Evolutionary conservation across 805 yeast species (phyloP).

Genomic region (Ogataea ganodermae): DNA sequence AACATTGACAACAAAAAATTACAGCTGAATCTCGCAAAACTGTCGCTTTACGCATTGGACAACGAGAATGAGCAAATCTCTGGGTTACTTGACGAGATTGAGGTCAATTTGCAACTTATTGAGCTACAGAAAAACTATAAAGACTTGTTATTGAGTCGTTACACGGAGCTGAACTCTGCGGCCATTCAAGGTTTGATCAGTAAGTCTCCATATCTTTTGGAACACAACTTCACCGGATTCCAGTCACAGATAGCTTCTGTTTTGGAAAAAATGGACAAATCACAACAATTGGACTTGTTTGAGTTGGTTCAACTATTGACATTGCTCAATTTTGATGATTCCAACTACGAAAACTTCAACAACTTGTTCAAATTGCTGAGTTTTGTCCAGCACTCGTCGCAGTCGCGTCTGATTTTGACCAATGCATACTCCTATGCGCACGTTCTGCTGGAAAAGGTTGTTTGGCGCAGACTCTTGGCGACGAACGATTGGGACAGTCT

Average conservation of each 20-base stretch:
- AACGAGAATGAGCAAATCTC: constrained; percentile 20
- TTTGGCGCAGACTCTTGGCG: constrained; percentile 63
- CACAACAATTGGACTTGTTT: constrained; percentile 41
- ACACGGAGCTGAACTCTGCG: constrained; percentile 26
- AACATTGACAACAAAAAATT: constrained; percentile 49
- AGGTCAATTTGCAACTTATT: constrained; percentile 37
- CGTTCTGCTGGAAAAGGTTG: constrained; percentile 32
- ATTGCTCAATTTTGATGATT: constrained; percentile 47
- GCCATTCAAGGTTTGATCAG: constrained; percentile 24
- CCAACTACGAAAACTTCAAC: constrained; percentile 46
- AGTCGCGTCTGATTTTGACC: constrained; percentile 6
- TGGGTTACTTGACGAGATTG: constrained; percentile 45
- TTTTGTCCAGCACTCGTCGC: constrained; percentile 38
- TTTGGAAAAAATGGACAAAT: constrained; percentile 36
- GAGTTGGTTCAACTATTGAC: constrained; percentile 54
- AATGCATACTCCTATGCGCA: constrained; percentile 11
- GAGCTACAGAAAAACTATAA: constrained; percentile 33
- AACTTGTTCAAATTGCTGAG: constrained; percentile 56
- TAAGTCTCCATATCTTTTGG: constrained; percentile 27
- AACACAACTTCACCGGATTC: constrained; percentile 20
- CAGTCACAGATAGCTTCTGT: constrained; percentile 20
- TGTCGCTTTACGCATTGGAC: constrained; percentile 53
- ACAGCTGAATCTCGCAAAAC: constrained; percentile 70
- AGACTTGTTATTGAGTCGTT: constrained; percentile 29
- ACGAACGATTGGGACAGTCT: constrained; percentile 54